Evolutionary conservation across 805 yeast species (phyloP), one percentile per base, ranked within the genome.

Genomic region (Teunomyces stri): DNA sequence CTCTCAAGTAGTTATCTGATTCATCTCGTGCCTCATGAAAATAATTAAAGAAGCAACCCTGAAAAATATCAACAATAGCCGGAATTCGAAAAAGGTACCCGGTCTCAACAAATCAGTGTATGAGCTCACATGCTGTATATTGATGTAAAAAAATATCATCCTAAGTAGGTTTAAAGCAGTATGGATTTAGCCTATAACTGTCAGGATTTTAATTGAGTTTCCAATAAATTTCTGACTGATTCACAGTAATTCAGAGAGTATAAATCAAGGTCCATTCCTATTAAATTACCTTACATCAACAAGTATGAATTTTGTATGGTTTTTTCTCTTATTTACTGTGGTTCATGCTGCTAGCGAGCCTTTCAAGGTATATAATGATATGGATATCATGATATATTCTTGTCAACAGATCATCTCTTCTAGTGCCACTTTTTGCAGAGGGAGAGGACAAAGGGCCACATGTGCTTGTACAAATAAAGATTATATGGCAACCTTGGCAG

Each of bases 401-500:
- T 54, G 58, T 29, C 45, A 42, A 16, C 41, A 39, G 10, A 51
- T 45, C 12, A 45, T 53, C 12, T 10, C 22, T 4, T 5, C 27
- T 7, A 35, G 49, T 5, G 55, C 54, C 2, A 30, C 43, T 2
- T 56, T 36, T 33, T 48, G 43, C 43, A 20, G 13, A 11, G 31
- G 43, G 6, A 27, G 25, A 40, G 21, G 20, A 4, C 11, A n/a
- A 27, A 40, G 31, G 25, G 5, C 34, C n/a, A 4, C 50, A 6
- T 68, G 72, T 45, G 36, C 50, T 22, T 69, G 74, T 51, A 43
- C 38, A 7, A 58, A 64, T 43, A 42, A 52, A 20, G 50, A 60
- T 31, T 64, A 64, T 5, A 51, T 64, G 47, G 69, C 72, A 16
- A 57, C 70, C 3, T 47, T 65, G 43, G 58, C 63, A 25, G 68